phyloP scores from a whole-genome alignment of 164 flowering plant genomes.

The Litsea cubeba region DNA sequence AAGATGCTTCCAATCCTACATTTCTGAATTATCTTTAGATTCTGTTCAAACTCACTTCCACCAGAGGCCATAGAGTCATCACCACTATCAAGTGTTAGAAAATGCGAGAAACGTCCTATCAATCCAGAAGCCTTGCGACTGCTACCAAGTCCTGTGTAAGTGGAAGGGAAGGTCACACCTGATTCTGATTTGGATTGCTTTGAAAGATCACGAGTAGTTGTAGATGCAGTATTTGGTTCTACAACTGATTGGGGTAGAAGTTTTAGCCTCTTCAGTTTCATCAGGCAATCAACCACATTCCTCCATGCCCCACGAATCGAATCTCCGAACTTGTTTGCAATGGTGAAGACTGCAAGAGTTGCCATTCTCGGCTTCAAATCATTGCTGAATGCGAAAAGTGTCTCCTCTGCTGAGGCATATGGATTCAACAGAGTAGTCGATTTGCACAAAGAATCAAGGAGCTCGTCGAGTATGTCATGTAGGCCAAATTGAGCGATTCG shows the following conservation, averaged over 20 bases:
- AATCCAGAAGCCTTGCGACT: slow-evolving; percentile 28
- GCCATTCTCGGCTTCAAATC: slow-evolving; percentile 89
- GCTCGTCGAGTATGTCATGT: slow-evolving; percentile 77
- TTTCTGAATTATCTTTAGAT: slow-evolving; percentile 67
- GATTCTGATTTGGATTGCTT: slow-evolving; percentile 33
- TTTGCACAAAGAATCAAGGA: slow-evolving; percentile 73
- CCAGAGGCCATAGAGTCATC: slow-evolving; percentile 58
- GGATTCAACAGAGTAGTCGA: slow-evolving; percentile 84
- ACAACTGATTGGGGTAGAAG: slow-evolving; percentile 74
- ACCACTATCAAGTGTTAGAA: slow-evolving; percentile 53
- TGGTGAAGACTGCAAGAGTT: slow-evolving; percentile 74
- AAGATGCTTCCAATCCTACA: slow-evolving; percentile 73
- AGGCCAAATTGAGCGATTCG: slow-evolving; percentile 65
- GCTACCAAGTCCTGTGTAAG: slow-evolving; percentile 21
- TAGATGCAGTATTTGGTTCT: slow-evolving; percentile 39
- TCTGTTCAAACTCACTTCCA: slow-evolving; percentile 71
- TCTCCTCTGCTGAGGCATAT: slow-evolving; percentile 84
- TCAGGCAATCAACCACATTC: slow-evolving; percentile 77
- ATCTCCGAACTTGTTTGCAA: slow-evolving; percentile 63
- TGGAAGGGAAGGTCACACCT: slow-evolving; percentile 29
- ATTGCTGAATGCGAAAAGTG: slow-evolving; percentile 63
- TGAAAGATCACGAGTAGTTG: slow-evolving; percentile 27
- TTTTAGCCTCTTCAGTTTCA: slow-evolving; percentile 76
- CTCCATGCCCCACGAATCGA: slow-evolving; percentile 83
- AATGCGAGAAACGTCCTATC: slow-evolving; percentile 57